Evolutionary conservation across 441 rosid species (phyloP).

Genomic region (Biscutella laevigata): DNA sequence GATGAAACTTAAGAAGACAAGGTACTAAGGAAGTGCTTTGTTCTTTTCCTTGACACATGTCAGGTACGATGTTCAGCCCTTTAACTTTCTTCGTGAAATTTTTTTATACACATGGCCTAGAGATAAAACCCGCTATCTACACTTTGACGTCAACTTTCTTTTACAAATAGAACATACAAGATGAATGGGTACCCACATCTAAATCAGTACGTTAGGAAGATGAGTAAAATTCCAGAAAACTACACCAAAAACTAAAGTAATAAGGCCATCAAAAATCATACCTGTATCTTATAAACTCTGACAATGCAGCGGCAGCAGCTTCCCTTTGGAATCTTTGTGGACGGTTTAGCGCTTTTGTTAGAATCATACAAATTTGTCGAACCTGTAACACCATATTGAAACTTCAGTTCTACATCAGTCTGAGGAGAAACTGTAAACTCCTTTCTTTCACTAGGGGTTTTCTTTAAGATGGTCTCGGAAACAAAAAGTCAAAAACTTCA

Average conservation of each 20-base stretch:
- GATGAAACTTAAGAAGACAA: slow-evolving; percentile 3
- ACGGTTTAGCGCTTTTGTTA: slow-evolving; percentile 73
- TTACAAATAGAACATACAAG: not conserved
- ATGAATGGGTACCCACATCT: not conserved
- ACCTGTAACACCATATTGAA: slow-evolving; percentile 46
- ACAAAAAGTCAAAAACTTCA: not conserved
- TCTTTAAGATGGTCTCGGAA: not conserved
- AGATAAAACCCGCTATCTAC: not conserved
- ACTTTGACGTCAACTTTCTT: not conserved
- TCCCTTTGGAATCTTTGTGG: slow-evolving; percentile 76
- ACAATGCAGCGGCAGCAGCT: slow-evolving; percentile 97
- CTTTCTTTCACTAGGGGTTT: not conserved
- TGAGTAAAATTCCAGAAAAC: not conserved
- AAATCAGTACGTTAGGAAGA: not conserved
- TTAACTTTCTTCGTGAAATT: not conserved
- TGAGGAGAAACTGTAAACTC: slow-evolving; percentile 5
- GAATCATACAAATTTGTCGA: slow-evolving; percentile 61
- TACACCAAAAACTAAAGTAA: not conserved
- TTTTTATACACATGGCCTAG: slow-evolving; percentile 6
- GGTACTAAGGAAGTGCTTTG: not conserved
- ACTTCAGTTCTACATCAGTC: slow-evolving; percentile 10
- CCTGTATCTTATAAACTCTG: slow-evolving; percentile 93
- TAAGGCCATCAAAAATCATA: slow-evolving; percentile 23
- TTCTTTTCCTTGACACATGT: not conserved
- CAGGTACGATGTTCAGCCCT: not conserved